These are phyloP conservation scores for Claviceps sp. DNA, from an alignment of 2,329 filamentous ascomycete species.

Conservation along the genomic window DNA sequence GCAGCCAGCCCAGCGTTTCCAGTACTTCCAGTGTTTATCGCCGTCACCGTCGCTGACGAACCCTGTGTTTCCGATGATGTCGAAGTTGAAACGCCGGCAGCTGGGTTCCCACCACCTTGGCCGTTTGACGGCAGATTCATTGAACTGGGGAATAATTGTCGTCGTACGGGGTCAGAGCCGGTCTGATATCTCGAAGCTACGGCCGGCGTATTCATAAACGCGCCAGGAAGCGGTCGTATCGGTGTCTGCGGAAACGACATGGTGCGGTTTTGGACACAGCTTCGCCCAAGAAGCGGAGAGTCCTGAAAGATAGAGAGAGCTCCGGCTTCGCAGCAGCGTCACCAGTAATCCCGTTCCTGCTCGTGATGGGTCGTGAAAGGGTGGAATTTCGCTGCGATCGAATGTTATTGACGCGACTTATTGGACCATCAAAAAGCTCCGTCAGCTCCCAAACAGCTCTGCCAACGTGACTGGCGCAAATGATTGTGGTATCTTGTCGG, in stretches of 20 bases:
- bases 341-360: not conserved
- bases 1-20: slow-evolving; percentile 17
- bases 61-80: not conserved
- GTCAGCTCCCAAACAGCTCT: not conserved
- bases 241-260: slow-evolving; percentile 51
- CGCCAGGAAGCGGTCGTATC: slow-evolving; percentile 59
- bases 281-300: not conserved
- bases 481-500: not conserved
- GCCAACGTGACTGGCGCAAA: not conserved
- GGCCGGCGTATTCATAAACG: slow-evolving; percentile 64
- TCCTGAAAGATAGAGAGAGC: not conserved
- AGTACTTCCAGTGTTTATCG: slow-evolving; percentile 14
- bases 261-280: slow-evolving; percentile 9
- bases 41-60: slow-evolving; percentile 10
- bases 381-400: not conserved
- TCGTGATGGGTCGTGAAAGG: not conserved
- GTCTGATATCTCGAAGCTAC: slow-evolving; percentile 34
- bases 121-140: slow-evolving; percentile 13
- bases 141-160: slow-evolving; percentile 33
- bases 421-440: slow-evolving; percentile 2
- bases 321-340: not conserved
- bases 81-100: slow-evolving; percentile 5
- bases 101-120: slow-evolving; percentile 6
- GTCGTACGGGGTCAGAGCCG: slow-evolving; percentile 32
- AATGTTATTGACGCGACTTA: slow-evolving; percentile 4